Base-by-base conservation (phyloP, 108 stramenopile species). In the Fistulifera solaris region DNA sequence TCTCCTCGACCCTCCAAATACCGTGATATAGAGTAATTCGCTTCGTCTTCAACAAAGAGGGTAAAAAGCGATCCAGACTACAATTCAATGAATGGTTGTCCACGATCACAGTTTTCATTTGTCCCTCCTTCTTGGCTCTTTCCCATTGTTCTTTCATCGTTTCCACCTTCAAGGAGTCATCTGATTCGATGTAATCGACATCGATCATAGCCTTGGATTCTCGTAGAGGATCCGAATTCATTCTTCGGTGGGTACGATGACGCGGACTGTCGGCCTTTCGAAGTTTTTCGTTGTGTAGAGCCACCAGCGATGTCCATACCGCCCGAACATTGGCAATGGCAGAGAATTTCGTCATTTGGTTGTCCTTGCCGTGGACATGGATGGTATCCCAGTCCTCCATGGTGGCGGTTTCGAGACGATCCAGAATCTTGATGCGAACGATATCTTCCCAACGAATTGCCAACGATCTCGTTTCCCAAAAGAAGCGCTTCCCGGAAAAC, bases 1-100 rank as follows among this genome's bases (percentile, higher is more conserved):
- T 86, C 85, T 21, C 85, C 85, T 26, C 62, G 64, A 2, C 54
- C 66, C 15, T 51, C 39, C 73, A 84, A 70, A 54, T 67, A 86
- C 17, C 47, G 63, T 16, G 67, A 58, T 39, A 83, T 49, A 21
- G 73, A 68, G 48, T 73, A 48, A 2, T 52, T 15, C 11, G 89
- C 76, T 41, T 73, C 67, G 42, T 90, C 73, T 16, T 35, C 27
- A 12, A 90, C 17, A 31, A 86, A 77, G n/a, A 60, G 40, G 7
- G 69, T 39, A 19, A 56, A 58, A 85, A 85, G 8, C 64, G 54
- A 39, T 84, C 76, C 23, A 90, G 54, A 23, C 57, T 65, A 48
- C 72, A 65, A 18, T 62, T 52, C 25, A 74, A 47, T 28, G 56
- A 57, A 2, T 40, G 51, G 18, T 71, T 47, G 15, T 65, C 15